Conservation (phyloP, 1,284 basidiomycete species). For the Malassezia japonica region DNA sequence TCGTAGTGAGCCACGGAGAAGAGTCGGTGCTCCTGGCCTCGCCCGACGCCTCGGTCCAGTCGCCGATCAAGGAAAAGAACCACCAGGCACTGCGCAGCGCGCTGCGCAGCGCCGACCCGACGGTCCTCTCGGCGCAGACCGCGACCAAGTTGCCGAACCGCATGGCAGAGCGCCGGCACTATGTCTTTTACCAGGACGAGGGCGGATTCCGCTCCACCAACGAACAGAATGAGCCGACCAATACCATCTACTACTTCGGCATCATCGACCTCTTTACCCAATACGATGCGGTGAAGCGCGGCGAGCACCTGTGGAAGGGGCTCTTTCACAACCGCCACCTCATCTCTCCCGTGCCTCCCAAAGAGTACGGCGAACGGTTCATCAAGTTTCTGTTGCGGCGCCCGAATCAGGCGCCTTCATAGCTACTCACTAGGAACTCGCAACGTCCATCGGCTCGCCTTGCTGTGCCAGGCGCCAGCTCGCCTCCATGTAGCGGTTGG, state of each 20-base stretch:
- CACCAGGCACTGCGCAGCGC: slow-evolving; percentile 56
- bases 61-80: slow-evolving; percentile 50
- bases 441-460: slow-evolving; percentile 7
- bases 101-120: slow-evolving; percentile 70
- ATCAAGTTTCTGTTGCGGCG: slow-evolving; percentile 25
- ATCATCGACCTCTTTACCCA: slow-evolving; percentile 58
- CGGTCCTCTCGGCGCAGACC: slow-evolving; percentile 58
- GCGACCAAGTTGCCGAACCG: slow-evolving; percentile 60
- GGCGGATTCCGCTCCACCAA: slow-evolving; percentile 84
- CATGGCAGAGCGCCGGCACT: slow-evolving; percentile 65
- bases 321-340: slow-evolving; percentile 52
- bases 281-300: slow-evolving; percentile 66
- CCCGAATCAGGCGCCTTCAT: not conserved
- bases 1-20: not conserved
- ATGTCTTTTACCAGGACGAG: slow-evolving; percentile 93
- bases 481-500: slow-evolving; percentile 65
- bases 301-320: slow-evolving; percentile 88
- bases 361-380: slow-evolving; percentile 40
- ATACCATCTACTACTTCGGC: slow-evolving; percentile 72
- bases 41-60: slow-evolving; percentile 18
- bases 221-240: slow-evolving; percentile 64
- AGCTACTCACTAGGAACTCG: not conserved
- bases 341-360: slow-evolving; percentile 41
- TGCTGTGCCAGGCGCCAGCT: slow-evolving; percentile 49
- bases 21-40: not conserved